Base-by-base conservation (phyloP, 495 filamentous ascomycete species). In the Bathelium albidoporum region DNA sequence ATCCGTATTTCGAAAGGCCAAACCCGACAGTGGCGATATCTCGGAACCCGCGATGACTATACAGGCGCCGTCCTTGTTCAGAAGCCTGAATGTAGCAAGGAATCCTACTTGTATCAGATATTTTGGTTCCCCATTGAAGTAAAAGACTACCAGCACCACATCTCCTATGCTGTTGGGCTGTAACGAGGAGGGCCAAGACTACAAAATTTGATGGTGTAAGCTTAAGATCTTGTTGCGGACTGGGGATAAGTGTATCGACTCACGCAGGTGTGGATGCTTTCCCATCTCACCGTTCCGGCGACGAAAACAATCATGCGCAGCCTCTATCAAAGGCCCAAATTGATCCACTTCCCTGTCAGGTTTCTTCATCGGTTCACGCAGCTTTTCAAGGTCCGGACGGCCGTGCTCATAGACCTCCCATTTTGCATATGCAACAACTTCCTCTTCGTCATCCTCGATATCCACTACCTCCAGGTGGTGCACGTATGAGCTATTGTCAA, bases 61-160 rank as follows among this genome's bases (percentile, higher is more conserved):
- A 49, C n/a, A 49, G n/a, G 43, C 43, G 43, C 43, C 18, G n/a
- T n/a, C 43, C 43, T 49, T 49, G 43, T 49, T 49, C 43, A 49
- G 43, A 49, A 14, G 43, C 43, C 43, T 49, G 43, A n/a, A 49
- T 7, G 20, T 49, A 49, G n/a, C 43, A 49, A n/a, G 10, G 43
- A 20, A 49, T 7, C 9, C 43, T 18, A 49, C 9, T 49, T n/a
- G n/a, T 20, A 49, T 49, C 43, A 3, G 43, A 49, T 18, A n/a
- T 49, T n/a, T 49, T 18, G 18, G 43, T 49, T 49, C 43, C 43
- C 43, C 11, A 49, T 49, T 20, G n/a, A 20, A 49, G 9, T 20
- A 49, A 49, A n/a, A 49, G 43, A 20, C 43, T 49, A 49, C 43
- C n/a, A 14, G 43, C 43, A 20, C 43, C n/a, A 20, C 43, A 18